Evolutionary conservation across 1,139 yeast genomes (phyloP).

Genomic region (Meyerozyma elateridarum): DNA sequence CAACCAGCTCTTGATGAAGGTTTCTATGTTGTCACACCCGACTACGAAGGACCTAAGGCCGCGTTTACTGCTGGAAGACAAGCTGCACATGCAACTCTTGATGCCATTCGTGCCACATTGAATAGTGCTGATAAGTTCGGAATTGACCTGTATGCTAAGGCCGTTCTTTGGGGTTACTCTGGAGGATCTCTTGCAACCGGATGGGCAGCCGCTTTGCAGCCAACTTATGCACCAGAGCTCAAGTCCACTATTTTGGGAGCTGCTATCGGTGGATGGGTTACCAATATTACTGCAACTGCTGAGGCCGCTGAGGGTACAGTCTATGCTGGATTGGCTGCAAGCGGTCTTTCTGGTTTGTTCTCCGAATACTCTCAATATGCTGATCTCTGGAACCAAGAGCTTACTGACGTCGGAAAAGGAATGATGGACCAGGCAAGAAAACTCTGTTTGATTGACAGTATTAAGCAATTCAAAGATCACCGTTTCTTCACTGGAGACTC

Average conservation of each 20-base stretch:
- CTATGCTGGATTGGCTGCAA: no score
- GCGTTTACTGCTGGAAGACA: conserved; percentile 27
- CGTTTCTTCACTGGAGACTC: no score
- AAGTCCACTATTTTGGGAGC: conserved; percentile 21
- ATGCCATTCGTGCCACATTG: conserved; percentile 24
- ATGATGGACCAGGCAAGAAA: no score
- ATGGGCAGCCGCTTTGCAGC: conserved; percentile 34
- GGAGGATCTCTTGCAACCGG: conserved; percentile 33
- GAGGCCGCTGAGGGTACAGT: no score
- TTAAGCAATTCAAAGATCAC: no score
- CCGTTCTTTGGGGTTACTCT: conserved; percentile 32
- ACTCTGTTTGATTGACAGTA: no score
- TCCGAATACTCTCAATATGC: no score
- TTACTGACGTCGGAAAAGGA: no score
- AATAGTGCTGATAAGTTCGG: conserved; percentile 21
- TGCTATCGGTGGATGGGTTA: conserved; percentile 32
- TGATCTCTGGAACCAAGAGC: no score
- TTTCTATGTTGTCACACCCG: conserved; percentile 29
- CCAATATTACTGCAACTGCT: conserved; percentile 18
- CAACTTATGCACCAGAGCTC: conserved; percentile 29
- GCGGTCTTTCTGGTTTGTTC: no score
- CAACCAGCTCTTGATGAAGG: conserved; percentile 20
- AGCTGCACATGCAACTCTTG: conserved; percentile 26
- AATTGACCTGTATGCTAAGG: conserved; percentile 18
- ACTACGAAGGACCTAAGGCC: conserved; percentile 27